These are phyloP conservation scores for Diaporthe ampelina DNA, from an alignment of 2,329 filamentous ascomycete genomes.

Conservation along the genomic window DNA sequence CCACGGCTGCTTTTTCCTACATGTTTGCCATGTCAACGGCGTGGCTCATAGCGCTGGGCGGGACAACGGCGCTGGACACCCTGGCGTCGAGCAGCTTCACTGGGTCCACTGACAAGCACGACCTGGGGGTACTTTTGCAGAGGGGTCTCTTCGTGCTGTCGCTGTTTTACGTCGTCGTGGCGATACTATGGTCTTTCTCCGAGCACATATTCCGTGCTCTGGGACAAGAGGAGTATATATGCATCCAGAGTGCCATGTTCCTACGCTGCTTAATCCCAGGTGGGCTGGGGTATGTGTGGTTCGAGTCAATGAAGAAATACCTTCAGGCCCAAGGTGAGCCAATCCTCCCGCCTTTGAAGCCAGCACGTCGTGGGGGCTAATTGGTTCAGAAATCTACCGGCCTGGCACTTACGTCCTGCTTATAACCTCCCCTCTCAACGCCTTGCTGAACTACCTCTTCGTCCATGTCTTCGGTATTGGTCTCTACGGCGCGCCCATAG, in stretches of 20 bases:
- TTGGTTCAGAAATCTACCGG: conserved; percentile 72
- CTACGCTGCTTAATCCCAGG: conserved; percentile 82
- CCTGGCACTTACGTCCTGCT: conserved; percentile 87
- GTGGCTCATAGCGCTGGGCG: conserved; percentile 88
- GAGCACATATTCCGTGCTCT: conserved; percentile 80
- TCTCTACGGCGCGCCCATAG: conserved; percentile 83
- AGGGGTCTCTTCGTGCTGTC: conserved; percentile 80
- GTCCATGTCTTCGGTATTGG: conserved; percentile 80
- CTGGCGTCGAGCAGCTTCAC: conserved; percentile 87
- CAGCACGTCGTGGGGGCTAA: conserved; percentile 18
- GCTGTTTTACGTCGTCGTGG: conserved; percentile 79
- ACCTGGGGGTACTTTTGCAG: conserved; percentile 84
- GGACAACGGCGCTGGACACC: conserved; percentile 88
- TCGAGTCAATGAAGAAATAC: conserved; percentile 88
- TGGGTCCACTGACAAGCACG: conserved; percentile 81
- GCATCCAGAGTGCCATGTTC: conserved; percentile 79
- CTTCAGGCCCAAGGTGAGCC: conserved; percentile 87
- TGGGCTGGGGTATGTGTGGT: conserved; percentile 88
- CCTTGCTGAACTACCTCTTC: conserved; percentile 83
- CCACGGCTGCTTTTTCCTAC: conserved; percentile 87
- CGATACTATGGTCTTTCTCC: conserved; percentile 80
- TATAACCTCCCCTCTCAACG: conserved; percentile 86
- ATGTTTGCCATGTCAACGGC: conserved; percentile 95
- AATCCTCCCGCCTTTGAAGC: conserved; percentile 53
- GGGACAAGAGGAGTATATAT: conserved; percentile 84